phyloP scores from a whole-genome alignment of 768 basidiomycete genomes.

The Boletus vermiculosoides region DNA sequence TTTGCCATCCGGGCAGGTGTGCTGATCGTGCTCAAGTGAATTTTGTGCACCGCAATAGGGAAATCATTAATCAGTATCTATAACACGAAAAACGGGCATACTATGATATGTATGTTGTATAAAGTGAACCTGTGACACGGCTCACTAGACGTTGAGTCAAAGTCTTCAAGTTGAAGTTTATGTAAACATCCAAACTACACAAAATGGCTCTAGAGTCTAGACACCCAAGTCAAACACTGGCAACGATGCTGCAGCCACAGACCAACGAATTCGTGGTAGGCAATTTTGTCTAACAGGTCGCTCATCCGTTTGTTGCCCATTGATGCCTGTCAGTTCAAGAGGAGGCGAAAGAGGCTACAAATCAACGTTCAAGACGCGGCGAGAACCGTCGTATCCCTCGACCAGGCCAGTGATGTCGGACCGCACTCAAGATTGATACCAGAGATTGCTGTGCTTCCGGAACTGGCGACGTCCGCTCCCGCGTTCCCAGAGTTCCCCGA shows the following conservation, averaged over 20 bases:
- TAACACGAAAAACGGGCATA: too few relatives aligned
- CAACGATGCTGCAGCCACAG: constrained; percentile 7
- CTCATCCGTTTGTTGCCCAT: neutral
- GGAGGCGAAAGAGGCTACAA: constrained; percentile 25
- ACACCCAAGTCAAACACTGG: neutral
- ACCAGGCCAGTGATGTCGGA: neutral
- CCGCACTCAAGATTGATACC: constrained; percentile 10
- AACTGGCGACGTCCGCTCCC: constrained; percentile 5
- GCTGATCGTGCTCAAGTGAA: too few relatives aligned
- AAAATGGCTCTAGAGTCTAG: too few relatives aligned
- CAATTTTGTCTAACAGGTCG: neutral
- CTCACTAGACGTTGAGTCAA: too few relatives aligned
- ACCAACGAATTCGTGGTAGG: constrained; percentile 28
- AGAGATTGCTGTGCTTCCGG: constrained; percentile 18
- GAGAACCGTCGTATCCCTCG: neutral
- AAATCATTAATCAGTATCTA: too few relatives aligned
- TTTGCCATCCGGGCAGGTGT: too few relatives aligned
- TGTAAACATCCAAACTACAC: neutral
- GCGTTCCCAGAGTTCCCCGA: neutral
- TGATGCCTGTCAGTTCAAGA: constrained; percentile 22
- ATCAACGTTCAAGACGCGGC: constrained; percentile 1
- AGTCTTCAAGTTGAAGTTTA: neutral
- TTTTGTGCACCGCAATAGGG: too few relatives aligned
- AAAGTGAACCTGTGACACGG: too few relatives aligned
- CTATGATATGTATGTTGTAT: neutral